phyloP scores from a whole-genome alignment of 225 moss, liverwort and hornwort species.

The Polytrichum formosum region DNA sequence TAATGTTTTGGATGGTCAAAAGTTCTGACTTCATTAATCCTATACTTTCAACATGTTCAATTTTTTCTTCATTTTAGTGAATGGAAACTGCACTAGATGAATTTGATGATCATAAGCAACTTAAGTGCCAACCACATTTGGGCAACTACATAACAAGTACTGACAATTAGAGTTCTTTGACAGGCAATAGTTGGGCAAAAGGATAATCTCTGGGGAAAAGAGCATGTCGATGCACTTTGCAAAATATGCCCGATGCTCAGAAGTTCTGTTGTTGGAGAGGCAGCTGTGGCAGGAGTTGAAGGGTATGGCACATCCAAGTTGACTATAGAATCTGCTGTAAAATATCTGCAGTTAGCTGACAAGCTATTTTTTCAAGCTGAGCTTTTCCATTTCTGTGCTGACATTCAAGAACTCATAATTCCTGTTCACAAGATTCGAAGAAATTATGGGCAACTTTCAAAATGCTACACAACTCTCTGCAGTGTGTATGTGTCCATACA shows the following conservation, averaged over 20 bases:
- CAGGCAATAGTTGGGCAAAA: slow-evolving; percentile 90
- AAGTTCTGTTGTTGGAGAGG: slow-evolving; percentile 84
- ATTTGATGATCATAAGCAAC: neutral
- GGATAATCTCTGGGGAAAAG: slow-evolving; percentile 92
- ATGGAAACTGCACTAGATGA: no score
- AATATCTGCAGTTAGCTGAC: slow-evolving; percentile 96
- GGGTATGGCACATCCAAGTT: slow-evolving; percentile 97
- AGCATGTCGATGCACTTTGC: slow-evolving; percentile 79
- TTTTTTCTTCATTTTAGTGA: no score
- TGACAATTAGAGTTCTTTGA: slow-evolving; percentile 2
- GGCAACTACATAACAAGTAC: neutral
- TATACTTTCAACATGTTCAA: no score
- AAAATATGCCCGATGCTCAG: slow-evolving; percentile 95
- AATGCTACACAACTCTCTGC: slow-evolving; percentile 91
- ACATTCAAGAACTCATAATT: slow-evolving; percentile 90
- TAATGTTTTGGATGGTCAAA: no score
- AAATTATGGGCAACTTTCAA: slow-evolving; percentile 87
- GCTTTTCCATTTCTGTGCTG: slow-evolving; percentile 92
- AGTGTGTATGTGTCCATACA: slow-evolving; percentile 82
- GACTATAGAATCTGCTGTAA: slow-evolving; percentile 95
- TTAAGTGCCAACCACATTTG: neutral
- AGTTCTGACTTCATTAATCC: no score
- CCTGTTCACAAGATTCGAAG: slow-evolving; percentile 88
- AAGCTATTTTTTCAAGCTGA: slow-evolving; percentile 91
- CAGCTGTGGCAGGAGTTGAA: slow-evolving; percentile 96